These are phyloP conservation scores for Salinomyces thailandicus DNA, from an alignment of 2,329 filamentous ascomycete genomes.

Conservation along the genomic window DNA sequence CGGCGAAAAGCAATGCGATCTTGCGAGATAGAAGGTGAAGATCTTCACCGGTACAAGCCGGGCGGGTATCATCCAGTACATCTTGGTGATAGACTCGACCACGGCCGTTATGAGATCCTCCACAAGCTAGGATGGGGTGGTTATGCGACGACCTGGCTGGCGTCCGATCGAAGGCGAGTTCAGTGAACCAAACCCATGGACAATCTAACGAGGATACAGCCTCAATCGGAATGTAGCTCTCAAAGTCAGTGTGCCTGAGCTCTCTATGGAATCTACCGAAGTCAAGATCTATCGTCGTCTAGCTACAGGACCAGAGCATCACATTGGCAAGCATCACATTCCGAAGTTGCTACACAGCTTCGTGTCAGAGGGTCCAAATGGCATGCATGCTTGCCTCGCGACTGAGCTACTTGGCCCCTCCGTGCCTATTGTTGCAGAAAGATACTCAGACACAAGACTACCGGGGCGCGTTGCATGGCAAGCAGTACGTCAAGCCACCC, in stretches of 20 bases:
- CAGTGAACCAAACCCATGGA: too few relatives aligned
- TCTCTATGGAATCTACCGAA: background rate
- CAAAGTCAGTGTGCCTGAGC: background rate
- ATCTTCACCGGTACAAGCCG: background rate
- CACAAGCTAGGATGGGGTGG: conserved; percentile 1
- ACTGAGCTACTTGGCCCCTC: background rate
- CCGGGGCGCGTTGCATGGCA: background rate
- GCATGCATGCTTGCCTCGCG: background rate
- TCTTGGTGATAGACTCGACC: background rate
- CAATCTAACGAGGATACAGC: too few relatives aligned
- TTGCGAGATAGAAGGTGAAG: background rate
- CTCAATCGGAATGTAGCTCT: background rate
- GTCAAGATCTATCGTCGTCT: background rate
- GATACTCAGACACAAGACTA: background rate
- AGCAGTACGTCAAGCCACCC: background rate
- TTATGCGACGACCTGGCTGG: conserved; percentile 1
- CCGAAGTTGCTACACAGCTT: background rate
- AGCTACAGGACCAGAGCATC: too few relatives aligned
- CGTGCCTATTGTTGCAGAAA: background rate
- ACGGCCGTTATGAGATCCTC: background rate
- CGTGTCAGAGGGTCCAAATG: conserved; percentile 1
- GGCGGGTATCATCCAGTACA: conserved; percentile 2
- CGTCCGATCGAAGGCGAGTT: background rate
- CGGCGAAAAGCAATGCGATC: too few relatives aligned
- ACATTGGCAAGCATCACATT: background rate